Percentiles rank a stretch among this genome's conserved stretches.
phyloP scores from a whole-genome alignment of 2,329 filamentous ascomycete genomes.

The Ophiostoma perfectum region DNA sequence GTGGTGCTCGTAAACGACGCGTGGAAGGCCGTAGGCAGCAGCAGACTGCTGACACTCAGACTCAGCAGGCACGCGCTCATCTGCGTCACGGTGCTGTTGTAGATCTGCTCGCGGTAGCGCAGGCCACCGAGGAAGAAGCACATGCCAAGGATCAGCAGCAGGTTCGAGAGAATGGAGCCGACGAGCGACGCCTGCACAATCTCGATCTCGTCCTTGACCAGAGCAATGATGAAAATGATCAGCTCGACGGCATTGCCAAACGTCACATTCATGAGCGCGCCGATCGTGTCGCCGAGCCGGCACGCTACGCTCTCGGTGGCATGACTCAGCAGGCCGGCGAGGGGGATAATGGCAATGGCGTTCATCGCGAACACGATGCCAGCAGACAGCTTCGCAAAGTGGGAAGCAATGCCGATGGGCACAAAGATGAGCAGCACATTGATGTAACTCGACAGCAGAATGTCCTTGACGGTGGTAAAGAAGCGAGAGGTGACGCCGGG shows the following conservation, averaged over 20 bases:
- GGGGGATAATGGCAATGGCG: slow-evolving; percentile 70
- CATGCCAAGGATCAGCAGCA: slow-evolving; percentile 70
- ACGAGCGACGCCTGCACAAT: slow-evolving; percentile 72
- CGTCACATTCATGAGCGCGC: slow-evolving; percentile 81
- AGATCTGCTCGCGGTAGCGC: slow-evolving; percentile 64
- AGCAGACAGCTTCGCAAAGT: slow-evolving; percentile 37
- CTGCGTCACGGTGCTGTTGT: slow-evolving; percentile 67
- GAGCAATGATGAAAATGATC: slow-evolving; percentile 58
- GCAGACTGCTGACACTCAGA: slow-evolving; percentile 48
- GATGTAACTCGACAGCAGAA: slow-evolving; percentile 57
- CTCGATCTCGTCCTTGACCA: slow-evolving; percentile 54
- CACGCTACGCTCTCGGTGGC: slow-evolving; percentile 85
- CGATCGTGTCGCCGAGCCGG: slow-evolving; percentile 75
- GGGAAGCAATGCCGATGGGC: slow-evolving; percentile 59
- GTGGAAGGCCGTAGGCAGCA: slow-evolving; percentile 49
- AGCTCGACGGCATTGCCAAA: slow-evolving; percentile 91
- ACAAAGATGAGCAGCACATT: slow-evolving; percentile 65
- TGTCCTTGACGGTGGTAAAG: slow-evolving; percentile 45
- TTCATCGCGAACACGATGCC: slow-evolving; percentile 56
- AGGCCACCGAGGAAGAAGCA: slow-evolving; percentile 65
- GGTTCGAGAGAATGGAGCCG: slow-evolving; percentile 71
- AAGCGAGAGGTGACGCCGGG: slow-evolving; percentile 33
- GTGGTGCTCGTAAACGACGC: slow-evolving; percentile 59
- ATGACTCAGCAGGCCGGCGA: slow-evolving; percentile 76
- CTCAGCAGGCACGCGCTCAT: slow-evolving; percentile 67